Evolutionary conservation across 805 yeast species (phyloP).

Genomic region (Metschnikowia amazonensis): DNA sequence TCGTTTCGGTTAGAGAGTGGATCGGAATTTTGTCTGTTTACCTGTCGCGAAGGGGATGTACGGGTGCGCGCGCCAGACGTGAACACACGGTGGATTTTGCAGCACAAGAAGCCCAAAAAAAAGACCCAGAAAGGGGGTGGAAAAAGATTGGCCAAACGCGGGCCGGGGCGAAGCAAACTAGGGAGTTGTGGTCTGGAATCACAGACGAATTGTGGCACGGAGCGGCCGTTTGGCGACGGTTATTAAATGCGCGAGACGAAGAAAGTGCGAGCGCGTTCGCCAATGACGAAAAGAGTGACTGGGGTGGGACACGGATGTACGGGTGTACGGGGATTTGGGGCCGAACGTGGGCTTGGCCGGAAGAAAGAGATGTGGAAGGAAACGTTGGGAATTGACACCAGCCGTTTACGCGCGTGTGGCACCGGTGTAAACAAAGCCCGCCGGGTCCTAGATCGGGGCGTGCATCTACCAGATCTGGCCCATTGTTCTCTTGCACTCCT

Average conservation of each 20-base stretch:
- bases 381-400: not conserved
- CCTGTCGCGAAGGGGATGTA: conserved; percentile 1
- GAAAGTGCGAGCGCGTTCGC: not conserved
- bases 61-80: not conserved
- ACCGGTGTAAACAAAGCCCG: not conserved
- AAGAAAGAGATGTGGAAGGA: not conserved
- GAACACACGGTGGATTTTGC: not conserved
- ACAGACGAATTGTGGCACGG: too few relatives aligned
- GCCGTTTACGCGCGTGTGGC: not conserved
- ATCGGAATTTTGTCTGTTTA: conserved; percentile 2
- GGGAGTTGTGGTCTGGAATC: too few relatives aligned
- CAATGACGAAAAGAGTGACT: conserved; percentile 11
- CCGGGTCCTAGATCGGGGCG: not conserved
- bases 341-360: not conserved
- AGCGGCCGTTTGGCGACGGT: too few relatives aligned
- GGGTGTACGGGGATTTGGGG: not conserved
- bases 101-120: not conserved
- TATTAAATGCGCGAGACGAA: not conserved
- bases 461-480: not conserved
- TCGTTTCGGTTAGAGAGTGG: not conserved
- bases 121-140: not conserved
- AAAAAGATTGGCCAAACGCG: not conserved
- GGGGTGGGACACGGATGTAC: conserved; percentile 7
- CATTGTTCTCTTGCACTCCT: not conserved
- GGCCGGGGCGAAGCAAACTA: too few relatives aligned